Conservation (phyloP, 2,329 filamentous ascomycete species). For the Stachybotrys echinatus region DNA sequence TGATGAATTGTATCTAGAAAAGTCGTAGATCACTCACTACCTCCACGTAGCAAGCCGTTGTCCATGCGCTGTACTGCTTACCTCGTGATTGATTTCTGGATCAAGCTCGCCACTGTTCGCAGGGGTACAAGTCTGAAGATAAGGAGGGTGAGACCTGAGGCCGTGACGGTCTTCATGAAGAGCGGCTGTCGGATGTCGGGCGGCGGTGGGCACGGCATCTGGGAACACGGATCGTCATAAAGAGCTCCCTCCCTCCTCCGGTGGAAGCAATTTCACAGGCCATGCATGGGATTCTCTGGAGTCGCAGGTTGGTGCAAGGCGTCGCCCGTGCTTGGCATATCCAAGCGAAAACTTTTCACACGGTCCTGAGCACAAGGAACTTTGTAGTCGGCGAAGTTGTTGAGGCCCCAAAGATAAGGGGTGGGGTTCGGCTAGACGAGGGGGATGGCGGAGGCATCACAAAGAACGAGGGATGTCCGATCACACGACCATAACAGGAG, state of each 20-base stretch:
- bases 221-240: background rate
- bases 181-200: no score
- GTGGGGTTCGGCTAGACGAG: background rate
- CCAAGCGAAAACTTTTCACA: background rate
- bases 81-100: no score
- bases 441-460: background rate
- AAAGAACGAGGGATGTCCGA: background rate
- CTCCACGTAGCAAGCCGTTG: no score
- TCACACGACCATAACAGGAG: background rate
- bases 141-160: no score
- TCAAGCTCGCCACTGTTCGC: no score
- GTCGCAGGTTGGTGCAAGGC: background rate
- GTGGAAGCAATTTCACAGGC: background rate
- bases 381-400: background rate
- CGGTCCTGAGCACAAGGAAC: background rate
- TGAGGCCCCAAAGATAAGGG: background rate
- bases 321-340: background rate
- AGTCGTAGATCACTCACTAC: no score
- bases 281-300: background rate
- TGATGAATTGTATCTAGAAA: no score
- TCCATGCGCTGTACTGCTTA: no score
- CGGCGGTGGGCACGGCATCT: no score
- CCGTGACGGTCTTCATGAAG: no score
- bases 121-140: no score
- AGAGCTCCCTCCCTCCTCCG: no score